Percentiles rank a stretch among this genome's conserved stretches.
Evolutionary conservation across 495 filamentous ascomycete genomes (phyloP).

Genomic region (Mycothermus thermophilus): DNA sequence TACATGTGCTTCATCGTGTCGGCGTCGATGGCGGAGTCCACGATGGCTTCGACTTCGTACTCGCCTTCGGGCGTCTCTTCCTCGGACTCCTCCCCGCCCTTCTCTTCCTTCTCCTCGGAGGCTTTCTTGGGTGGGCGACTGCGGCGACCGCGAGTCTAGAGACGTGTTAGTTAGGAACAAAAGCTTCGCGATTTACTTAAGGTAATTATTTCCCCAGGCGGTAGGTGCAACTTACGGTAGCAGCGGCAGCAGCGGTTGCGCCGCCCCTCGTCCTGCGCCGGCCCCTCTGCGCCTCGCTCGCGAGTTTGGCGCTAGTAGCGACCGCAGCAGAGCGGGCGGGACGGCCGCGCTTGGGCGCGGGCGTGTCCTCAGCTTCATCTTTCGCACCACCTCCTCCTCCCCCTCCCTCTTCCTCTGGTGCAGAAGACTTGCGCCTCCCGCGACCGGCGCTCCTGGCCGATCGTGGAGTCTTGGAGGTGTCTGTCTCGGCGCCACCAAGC

Average conservation of each 20-base stretch:
- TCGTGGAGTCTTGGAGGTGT: constrained; percentile 6
- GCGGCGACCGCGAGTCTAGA: no score
- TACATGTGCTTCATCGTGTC: constrained; percentile 23
- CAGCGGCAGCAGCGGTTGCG: no score
- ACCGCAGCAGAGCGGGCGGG: constrained; percentile 8
- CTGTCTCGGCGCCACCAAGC: constrained; percentile 8
- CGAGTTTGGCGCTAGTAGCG: constrained; percentile 14
- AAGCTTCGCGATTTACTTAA: neutral
- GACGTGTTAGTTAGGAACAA: no score
- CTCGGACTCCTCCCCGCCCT: constrained; percentile 1
- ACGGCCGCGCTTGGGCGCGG: constrained; percentile 11
- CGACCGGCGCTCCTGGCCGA: constrained; percentile 11
- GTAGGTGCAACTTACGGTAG: no score
- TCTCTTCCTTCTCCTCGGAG: constrained; percentile 8
- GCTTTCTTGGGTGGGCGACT: no score
- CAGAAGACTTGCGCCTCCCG: constrained; percentile 15
- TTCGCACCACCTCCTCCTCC: no score
- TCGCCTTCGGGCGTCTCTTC: constrained; percentile 12
- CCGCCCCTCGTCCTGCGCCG: constrained; percentile 7
- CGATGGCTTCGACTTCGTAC: constrained; percentile 27
- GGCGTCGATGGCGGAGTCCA: constrained; percentile 18
- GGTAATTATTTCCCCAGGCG: no score
- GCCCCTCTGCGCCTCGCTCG: constrained; percentile 15
- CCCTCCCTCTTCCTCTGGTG: constrained; percentile 4
- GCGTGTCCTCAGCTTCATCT: neutral